phyloP scores from a whole-genome alignment of 441 rosid genomes.

The Dalechampia spathulata region DNA sequence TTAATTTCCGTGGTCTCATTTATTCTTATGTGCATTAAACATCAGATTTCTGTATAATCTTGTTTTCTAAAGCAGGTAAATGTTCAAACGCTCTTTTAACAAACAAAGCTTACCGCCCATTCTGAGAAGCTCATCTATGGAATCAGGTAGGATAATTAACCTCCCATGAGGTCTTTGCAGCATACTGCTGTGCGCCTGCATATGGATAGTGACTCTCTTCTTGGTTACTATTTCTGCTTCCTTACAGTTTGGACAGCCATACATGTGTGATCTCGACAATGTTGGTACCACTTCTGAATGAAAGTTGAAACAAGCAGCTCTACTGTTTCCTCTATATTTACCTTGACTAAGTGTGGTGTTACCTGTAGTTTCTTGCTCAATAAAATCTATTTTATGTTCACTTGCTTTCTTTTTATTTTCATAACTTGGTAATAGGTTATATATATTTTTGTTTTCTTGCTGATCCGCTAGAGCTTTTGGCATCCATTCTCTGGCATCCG shows the following conservation, averaged over 20 bases:
- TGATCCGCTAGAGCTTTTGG: constrained; percentile 49
- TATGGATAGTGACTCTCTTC: constrained; percentile 82
- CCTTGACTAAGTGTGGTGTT: constrained; percentile 18
- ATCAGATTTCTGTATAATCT: neutral
- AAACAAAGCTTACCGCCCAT: constrained; percentile 65
- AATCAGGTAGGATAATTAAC: constrained; percentile 71
- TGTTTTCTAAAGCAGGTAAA: no score
- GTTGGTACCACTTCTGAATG: constrained; percentile 19
- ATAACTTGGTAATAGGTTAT: constrained; percentile 37
- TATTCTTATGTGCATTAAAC: no score
- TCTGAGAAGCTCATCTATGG: constrained; percentile 70
- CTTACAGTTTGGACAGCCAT: constrained; percentile 17
- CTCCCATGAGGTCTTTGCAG: constrained; percentile 33
- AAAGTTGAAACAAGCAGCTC: constrained; percentile 16
- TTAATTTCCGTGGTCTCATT: neutral
- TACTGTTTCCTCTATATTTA: constrained; percentile 20
- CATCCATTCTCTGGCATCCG: constrained; percentile 43
- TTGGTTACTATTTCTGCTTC: constrained; percentile 23
- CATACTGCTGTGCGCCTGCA: constrained; percentile 31
- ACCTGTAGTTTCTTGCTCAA: constrained; percentile 26
- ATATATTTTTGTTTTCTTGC: constrained; percentile 37
- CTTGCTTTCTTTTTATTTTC: constrained; percentile 32
- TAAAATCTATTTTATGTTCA: constrained; percentile 52
- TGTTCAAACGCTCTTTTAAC: constrained; percentile 15
- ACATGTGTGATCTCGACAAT: constrained; percentile 24